Evolutionary conservation across 805 yeast species (phyloP).

Genomic region (Barnettozyma vustinii): DNA sequence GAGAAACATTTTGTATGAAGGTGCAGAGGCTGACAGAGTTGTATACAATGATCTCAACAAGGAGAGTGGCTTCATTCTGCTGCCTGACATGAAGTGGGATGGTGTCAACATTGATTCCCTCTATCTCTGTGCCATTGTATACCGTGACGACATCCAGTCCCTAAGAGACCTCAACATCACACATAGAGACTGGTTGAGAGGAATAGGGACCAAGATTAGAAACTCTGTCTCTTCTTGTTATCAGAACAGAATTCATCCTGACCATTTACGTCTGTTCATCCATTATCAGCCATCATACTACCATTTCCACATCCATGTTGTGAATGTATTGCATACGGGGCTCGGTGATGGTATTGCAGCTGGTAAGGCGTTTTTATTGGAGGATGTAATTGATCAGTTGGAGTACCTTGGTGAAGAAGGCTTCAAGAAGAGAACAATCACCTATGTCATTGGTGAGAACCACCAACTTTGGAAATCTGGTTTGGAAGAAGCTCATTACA

Average conservation of each 20-base stretch:
- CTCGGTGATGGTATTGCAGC: conserved; percentile 59
- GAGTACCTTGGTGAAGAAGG: conserved; percentile 49
- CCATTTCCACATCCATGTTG: conserved; percentile 91
- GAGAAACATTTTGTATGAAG: conserved; percentile 69
- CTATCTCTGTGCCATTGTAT: conserved; percentile 73
- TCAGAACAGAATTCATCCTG: conserved; percentile 36
- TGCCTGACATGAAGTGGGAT: conserved; percentile 99
- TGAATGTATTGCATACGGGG: conserved; percentile 65
- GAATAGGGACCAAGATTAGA: conserved; percentile 40
- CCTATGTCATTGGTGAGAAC: conserved; percentile 68
- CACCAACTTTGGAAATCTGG: conserved; percentile 63
- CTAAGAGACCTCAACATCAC: conserved; percentile 62
- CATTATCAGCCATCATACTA: conserved; percentile 97
- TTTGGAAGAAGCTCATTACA: conserved; percentile 21
- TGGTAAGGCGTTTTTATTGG: conserved; percentile 80
- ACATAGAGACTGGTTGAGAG: conserved; percentile 56
- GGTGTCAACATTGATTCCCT: conserved; percentile 60
- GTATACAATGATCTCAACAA: conserved; percentile 49
- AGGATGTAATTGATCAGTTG: conserved; percentile 74
- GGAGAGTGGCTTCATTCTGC: conserved; percentile 57
- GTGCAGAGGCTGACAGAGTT: conserved; percentile 82
- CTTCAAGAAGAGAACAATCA: conserved; percentile 49
- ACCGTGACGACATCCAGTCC: conserved; percentile 61
- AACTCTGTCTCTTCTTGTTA: conserved; percentile 43
- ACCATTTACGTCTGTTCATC: conserved; percentile 68